Evolutionary conservation across 495 filamentous ascomycete species (phyloP).

Genomic region (Aspergillus sclerotioniger): DNA sequence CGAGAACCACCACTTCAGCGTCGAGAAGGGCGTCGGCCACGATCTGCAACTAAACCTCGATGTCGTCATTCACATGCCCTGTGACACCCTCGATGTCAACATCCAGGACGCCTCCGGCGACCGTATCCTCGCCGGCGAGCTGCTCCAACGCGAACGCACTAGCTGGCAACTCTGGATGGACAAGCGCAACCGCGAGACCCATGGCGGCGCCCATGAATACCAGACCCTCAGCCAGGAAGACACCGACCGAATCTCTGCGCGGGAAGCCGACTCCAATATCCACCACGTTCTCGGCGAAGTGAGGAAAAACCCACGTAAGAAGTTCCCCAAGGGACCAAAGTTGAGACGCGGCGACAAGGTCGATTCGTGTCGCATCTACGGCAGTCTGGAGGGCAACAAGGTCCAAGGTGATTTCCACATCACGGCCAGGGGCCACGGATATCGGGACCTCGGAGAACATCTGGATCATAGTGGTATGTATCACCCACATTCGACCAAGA

Average conservation of each 20-base stretch:
- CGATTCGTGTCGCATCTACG: slow-evolving; percentile 82
- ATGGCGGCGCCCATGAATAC: slow-evolving; percentile 51
- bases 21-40: slow-evolving; percentile 90
- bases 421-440: slow-evolving; percentile 92
- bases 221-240: slow-evolving; percentile 49
- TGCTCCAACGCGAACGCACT: slow-evolving; percentile 73
- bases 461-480: slow-evolving; percentile 76
- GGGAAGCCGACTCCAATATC: slow-evolving; percentile 53
- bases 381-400: slow-evolving; percentile 87
- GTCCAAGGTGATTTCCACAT: slow-evolving; percentile 99
- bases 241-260: slow-evolving; percentile 35
- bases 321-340: slow-evolving; percentile 68
- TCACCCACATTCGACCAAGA: neutral
- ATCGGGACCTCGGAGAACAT: slow-evolving; percentile 74
- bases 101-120: slow-evolving; percentile 95
- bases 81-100: slow-evolving; percentile 86
- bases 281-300: slow-evolving; percentile 51
- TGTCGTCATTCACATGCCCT: slow-evolving; percentile 87
- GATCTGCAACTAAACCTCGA: slow-evolving; percentile 93
- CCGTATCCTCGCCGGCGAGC: slow-evolving; percentile 76
- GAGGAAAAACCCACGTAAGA: slow-evolving; percentile 41
- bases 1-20: slow-evolving; percentile 84
- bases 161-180: slow-evolving; percentile 81
- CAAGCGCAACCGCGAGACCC: slow-evolving; percentile 66
- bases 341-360: slow-evolving; percentile 52